A percentile compares a stretch with the other conserved stretches of the same genome.
Conservation (phyloP, 257 asterid species). For the Primulina eburnea region DNA sequence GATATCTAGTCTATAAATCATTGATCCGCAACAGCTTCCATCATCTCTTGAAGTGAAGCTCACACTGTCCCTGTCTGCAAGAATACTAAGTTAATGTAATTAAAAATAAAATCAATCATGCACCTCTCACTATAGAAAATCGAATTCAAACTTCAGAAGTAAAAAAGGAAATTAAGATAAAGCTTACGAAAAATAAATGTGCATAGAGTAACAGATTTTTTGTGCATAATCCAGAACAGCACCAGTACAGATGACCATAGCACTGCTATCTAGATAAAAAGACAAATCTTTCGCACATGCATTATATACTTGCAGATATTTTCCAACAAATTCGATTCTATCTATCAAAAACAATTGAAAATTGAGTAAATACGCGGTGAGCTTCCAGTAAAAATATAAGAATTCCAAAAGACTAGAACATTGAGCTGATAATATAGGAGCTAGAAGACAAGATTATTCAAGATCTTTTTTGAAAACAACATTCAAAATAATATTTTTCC, state of each 20-base stretch:
- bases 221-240: background rate
- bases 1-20: slow-evolving; percentile 68
- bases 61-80: slow-evolving; percentile 51
- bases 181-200: slow-evolving; percentile 1
- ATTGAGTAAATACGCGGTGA: too few relatives aligned
- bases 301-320: background rate
- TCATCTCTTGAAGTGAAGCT: slow-evolving; percentile 37
- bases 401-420: too few relatives aligned
- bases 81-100: slow-evolving; percentile 27
- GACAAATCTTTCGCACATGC: background rate
- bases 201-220: slow-evolving; percentile 11
- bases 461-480: too few relatives aligned
- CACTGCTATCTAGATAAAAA: slow-evolving; percentile 1
- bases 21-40: slow-evolving; percentile 45
- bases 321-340: background rate
- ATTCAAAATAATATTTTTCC: too few relatives aligned
- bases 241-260: background rate
- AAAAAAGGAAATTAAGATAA: slow-evolving; percentile 10
- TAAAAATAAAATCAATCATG: slow-evolving; percentile 25
- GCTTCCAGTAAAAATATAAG: too few relatives aligned
- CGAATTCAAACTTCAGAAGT: slow-evolving; percentile 8
- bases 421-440: too few relatives aligned
- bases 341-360: background rate
- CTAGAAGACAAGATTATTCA: too few relatives aligned
- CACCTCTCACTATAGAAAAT: slow-evolving; percentile 21